Conservation (phyloP, 225 moss, liverwort and hornwort species). For the Takakia lepidozioides region DNA sequence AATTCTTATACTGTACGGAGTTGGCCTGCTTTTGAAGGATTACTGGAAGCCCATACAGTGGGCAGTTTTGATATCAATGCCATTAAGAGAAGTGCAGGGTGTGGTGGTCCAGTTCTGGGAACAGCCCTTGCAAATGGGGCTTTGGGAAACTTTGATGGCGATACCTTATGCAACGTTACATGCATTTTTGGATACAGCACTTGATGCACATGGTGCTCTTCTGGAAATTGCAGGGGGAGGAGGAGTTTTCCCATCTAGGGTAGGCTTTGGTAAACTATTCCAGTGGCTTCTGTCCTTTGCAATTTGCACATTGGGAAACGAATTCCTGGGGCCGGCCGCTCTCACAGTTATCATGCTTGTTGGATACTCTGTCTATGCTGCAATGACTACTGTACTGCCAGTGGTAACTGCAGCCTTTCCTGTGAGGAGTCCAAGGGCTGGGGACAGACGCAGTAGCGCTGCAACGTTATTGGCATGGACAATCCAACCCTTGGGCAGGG, state of each 20-base stretch:
- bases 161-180: conserved; percentile 47
- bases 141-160: conserved; percentile 53
- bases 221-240: conserved; percentile 42
- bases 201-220: conserved; percentile 45
- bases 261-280: conserved; percentile 79
- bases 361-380: conserved; percentile 27
- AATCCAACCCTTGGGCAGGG: conserved; percentile 2
- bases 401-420: conserved; percentile 5
- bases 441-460: conserved; percentile 20
- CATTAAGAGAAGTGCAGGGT: conserved; percentile 71
- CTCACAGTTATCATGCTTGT: conserved; percentile 21
- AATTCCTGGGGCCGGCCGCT: conserved; percentile 37
- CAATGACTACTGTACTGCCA: background rate
- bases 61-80: conserved; percentile 91
- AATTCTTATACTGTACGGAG: conserved; percentile 49
- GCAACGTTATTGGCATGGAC: conserved; percentile 14
- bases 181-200: conserved; percentile 48
- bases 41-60: conserved; percentile 91
- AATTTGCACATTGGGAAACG: conserved; percentile 43
- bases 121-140: conserved; percentile 54
- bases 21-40: conserved; percentile 59
- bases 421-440: conserved; percentile 2
- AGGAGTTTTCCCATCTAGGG: conserved; percentile 15
- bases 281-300: conserved; percentile 75
- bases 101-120: conserved; percentile 69